phyloP scores from a whole-genome alignment of 345 rosid genomes.

The Mangifera indica region DNA sequence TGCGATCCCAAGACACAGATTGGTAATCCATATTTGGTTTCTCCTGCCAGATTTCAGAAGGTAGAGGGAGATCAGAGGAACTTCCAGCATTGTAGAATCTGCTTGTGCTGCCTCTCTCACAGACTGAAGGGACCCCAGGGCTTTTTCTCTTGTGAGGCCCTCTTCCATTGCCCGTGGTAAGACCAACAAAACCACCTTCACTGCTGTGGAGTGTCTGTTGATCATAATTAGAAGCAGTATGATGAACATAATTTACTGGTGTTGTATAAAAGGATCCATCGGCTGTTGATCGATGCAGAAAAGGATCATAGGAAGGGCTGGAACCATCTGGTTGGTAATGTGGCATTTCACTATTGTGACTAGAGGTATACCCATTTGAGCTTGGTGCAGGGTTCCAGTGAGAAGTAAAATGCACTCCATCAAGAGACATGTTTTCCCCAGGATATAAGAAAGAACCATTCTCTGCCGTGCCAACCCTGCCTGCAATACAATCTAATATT shows the following conservation, averaged over 20 bases:
- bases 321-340: slow-evolving; percentile 55
- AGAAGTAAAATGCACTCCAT: slow-evolving; percentile 53
- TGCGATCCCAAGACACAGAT: slow-evolving; percentile 48
- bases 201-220: slow-evolving; percentile 46
- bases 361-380: slow-evolving; percentile 52
- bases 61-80: slow-evolving; percentile 57
- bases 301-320: slow-evolving; percentile 51
- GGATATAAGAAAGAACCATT: slow-evolving; percentile 52
- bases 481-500: slow-evolving; percentile 36
- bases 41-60: slow-evolving; percentile 51
- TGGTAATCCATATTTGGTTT: slow-evolving; percentile 52
- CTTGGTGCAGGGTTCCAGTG: slow-evolving; percentile 60
- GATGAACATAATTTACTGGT: slow-evolving; percentile 49
- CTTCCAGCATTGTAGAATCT: slow-evolving; percentile 53
- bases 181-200: slow-evolving; percentile 55
- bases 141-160: slow-evolving; percentile 76
- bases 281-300: slow-evolving; percentile 39
- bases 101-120: slow-evolving; percentile 74
- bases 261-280: slow-evolving; percentile 46
- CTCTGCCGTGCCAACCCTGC: slow-evolving; percentile 44
- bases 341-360: slow-evolving; percentile 47
- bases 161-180: slow-evolving; percentile 50
- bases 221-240: slow-evolving; percentile 57
- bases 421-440: slow-evolving; percentile 45
- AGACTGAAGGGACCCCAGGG: slow-evolving; percentile 58